Evolutionary conservation across 1,284 basidiomycete species (phyloP).

Genomic region (Singerocomus inundabilis): DNA sequence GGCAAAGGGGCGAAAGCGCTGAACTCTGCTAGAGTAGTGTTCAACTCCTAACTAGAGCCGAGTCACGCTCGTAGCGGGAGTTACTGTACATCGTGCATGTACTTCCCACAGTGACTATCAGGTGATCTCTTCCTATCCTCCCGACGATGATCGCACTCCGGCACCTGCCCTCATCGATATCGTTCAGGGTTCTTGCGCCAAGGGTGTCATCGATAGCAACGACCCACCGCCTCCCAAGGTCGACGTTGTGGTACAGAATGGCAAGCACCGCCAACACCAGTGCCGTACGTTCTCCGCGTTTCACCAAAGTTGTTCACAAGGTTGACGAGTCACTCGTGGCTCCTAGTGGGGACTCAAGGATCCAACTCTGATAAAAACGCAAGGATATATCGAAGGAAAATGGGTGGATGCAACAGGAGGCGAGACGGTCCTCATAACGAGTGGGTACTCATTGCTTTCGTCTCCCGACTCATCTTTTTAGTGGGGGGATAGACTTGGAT

Average conservation of each 20-base stretch:
- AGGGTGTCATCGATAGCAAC: conserved; percentile 10
- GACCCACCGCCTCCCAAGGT: not conserved
- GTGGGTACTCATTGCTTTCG: conserved; percentile 43
- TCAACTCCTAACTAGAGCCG: not conserved
- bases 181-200: conserved; percentile 19
- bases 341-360: conserved; percentile 75
- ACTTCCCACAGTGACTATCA: not conserved
- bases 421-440: conserved; percentile 69
- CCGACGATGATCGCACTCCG: conserved; percentile 16
- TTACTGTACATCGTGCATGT: no score
- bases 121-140: conserved; percentile 6
- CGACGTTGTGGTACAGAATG: conserved; percentile 30
- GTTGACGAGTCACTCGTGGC: not conserved
- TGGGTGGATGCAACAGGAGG: conserved; percentile 79
- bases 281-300: conserved; percentile 18
- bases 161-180: conserved; percentile 14
- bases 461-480: not conserved
- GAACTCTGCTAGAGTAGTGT: conserved; percentile 2
- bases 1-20: conserved; percentile 31
- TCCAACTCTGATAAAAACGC: conserved; percentile 66
- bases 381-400: conserved; percentile 79
- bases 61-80: not conserved
- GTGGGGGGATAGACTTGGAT: no score
- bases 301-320: not conserved
- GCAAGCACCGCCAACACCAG: conserved; percentile 31